Evolutionary conservation across 2,329 filamentous ascomycete species (phyloP).

Genomic region (Pseudogymnoascus sp.): DNA sequence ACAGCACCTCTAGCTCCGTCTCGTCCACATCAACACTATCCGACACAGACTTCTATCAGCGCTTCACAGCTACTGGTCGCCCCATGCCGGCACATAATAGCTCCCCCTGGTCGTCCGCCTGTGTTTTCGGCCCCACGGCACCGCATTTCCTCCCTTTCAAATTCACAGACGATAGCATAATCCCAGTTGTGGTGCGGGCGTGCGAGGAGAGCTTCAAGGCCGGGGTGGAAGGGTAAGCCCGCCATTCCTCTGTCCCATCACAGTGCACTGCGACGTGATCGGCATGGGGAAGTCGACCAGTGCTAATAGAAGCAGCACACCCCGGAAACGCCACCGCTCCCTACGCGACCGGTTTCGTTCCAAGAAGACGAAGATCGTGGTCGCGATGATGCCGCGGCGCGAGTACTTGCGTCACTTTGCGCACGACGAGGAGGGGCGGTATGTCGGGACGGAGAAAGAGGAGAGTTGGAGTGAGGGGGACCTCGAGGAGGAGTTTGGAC

Average conservation of each 20-base stretch:
- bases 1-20: background rate
- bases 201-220: background rate
- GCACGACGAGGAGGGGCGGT: slow-evolving; percentile 21
- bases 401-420: slow-evolving; percentile 27
- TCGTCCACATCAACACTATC: background rate
- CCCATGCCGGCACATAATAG: slow-evolving; percentile 19
- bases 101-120: slow-evolving; percentile 13
- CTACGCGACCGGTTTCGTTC: background rate
- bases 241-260: background rate
- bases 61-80: slow-evolving; percentile 24
- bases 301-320: background rate
- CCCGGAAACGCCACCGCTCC: background rate
- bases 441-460: slow-evolving; percentile 17
- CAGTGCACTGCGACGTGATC: background rate
- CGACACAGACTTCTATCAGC: background rate
- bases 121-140: slow-evolving; percentile 15
- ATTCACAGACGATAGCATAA: slow-evolving; percentile 27
- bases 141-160: slow-evolving; percentile 22
- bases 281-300: background rate
- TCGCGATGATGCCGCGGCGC: slow-evolving; percentile 23
- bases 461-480: slow-evolving; percentile 15
- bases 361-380: slow-evolving; percentile 21
- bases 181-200: slow-evolving; percentile 24
- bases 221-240: slow-evolving; percentile 5
- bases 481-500: slow-evolving; percentile 23